phyloP scores from a whole-genome alignment of 2,329 filamentous ascomycete genomes.

The Blastomyces emzantsi region DNA sequence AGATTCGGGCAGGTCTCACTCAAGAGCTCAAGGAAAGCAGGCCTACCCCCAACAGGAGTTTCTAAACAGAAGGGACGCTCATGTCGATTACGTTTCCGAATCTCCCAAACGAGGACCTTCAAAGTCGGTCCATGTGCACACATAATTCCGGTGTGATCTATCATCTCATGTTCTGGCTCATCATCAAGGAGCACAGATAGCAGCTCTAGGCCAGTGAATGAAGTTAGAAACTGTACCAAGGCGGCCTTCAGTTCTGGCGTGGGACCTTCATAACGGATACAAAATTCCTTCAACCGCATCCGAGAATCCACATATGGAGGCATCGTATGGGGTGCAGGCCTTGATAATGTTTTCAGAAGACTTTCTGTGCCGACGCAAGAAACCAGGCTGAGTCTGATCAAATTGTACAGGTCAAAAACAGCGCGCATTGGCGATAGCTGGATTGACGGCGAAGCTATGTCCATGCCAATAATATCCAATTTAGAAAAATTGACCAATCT shows the following conservation, averaged over 20 bases:
- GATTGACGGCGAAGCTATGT: neutral
- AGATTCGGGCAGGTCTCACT: constrained; percentile 5
- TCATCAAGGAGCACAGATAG: constrained; percentile 6
- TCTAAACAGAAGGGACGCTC: neutral
- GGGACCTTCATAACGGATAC: neutral
- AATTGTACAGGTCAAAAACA: constrained; percentile 1
- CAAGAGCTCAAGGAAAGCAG: neutral
- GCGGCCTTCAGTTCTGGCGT: neutral
- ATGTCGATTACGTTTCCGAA: neutral
- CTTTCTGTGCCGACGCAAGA: constrained; percentile 3
- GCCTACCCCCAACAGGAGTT: neutral
- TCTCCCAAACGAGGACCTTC: constrained; percentile 8
- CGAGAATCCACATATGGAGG: neutral
- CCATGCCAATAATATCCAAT: constrained; percentile 5
- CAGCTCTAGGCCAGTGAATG: constrained; percentile 4
- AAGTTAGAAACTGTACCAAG: constrained; percentile 4
- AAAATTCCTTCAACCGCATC: constrained; percentile 5
- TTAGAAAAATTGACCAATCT: neutral
- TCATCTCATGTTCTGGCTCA: neutral
- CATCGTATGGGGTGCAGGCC: neutral
- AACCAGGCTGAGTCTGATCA: constrained; percentile 5
- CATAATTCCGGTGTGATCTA: constrained; percentile 1
- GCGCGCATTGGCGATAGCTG: neutral
- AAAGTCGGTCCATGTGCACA: constrained; percentile 1
- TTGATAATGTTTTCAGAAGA: neutral